Percentiles rank a stretch among this genome's conserved stretches.
Evolutionary conservation across 306 rosid species (phyloP).

Genomic region (Lagenaria siceraria): DNA sequence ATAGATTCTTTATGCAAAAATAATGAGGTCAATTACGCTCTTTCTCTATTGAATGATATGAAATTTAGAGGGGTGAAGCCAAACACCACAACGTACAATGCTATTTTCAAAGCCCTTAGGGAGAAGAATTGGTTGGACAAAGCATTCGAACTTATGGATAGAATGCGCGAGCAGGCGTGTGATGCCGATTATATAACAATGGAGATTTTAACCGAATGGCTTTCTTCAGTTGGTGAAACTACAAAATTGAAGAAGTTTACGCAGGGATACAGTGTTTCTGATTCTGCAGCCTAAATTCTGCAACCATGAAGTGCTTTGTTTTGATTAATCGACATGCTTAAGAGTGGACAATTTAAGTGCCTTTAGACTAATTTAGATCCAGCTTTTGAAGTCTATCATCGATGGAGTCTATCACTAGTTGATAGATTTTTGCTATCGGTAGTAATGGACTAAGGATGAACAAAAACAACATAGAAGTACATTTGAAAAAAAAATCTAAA

Average conservation of each 20-base stretch:
- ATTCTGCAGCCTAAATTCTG: slow-evolving; percentile 12
- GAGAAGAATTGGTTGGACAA: slow-evolving; percentile 31
- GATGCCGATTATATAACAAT: slow-evolving; percentile 53
- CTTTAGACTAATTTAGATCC: too few relatives aligned
- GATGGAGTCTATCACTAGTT: too few relatives aligned
- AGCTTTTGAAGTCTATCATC: too few relatives aligned
- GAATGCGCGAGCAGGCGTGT: slow-evolving; percentile 53
- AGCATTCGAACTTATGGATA: slow-evolving; percentile 52
- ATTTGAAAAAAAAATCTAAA: too few relatives aligned
- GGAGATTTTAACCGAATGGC: slow-evolving; percentile 76
- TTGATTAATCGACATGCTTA: neutral
- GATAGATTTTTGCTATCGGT: too few relatives aligned
- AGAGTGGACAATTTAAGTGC: too few relatives aligned
- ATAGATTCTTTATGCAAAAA: slow-evolving; percentile 57
- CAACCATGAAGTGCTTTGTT: neutral
- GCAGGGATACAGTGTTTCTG: slow-evolving; percentile 27
- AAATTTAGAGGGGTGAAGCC: slow-evolving; percentile 38
- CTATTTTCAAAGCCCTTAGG: slow-evolving; percentile 43
- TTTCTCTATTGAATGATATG: slow-evolving; percentile 55
- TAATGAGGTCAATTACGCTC: slow-evolving; percentile 28
- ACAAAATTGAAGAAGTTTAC: slow-evolving; percentile 34
- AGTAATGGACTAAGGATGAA: too few relatives aligned
- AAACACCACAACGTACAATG: slow-evolving; percentile 45
- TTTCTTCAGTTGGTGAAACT: slow-evolving; percentile 35
- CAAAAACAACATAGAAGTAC: too few relatives aligned